phyloP scores from a whole-genome alignment of 2,329 filamentous ascomycete species.

The Neopestalotiopsis rosae region DNA sequence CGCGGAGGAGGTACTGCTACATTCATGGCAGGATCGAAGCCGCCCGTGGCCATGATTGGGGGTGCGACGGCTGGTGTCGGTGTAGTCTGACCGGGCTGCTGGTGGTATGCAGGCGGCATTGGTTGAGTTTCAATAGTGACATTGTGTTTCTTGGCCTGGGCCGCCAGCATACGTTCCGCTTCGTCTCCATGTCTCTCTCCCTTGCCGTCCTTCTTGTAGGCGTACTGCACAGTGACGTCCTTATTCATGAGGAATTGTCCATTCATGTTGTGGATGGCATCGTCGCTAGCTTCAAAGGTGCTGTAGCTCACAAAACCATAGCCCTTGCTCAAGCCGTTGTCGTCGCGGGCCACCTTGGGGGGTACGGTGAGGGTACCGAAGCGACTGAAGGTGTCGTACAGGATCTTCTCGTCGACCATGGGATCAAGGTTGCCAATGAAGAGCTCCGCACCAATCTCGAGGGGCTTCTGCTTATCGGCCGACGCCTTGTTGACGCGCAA shows the following conservation, averaged over 20 bases:
- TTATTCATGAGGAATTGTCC: slow-evolving; percentile 97
- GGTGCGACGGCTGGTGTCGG: slow-evolving; percentile 29
- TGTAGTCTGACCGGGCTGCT: slow-evolving; percentile 35
- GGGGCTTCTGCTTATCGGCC: slow-evolving; percentile 91
- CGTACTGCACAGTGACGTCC: slow-evolving; percentile 95
- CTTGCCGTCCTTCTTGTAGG: slow-evolving; percentile 99
- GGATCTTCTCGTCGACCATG: slow-evolving; percentile 92
- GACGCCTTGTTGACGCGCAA: slow-evolving; percentile 93
- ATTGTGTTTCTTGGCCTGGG: slow-evolving; percentile 92
- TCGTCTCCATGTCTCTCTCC: slow-evolving; percentile 94
- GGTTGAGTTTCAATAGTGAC: slow-evolving; percentile 82
- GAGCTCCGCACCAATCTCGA: slow-evolving; percentile 94
- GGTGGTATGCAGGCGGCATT: slow-evolving; percentile 75
- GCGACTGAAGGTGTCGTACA: slow-evolving; percentile 92
- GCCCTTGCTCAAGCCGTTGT: slow-evolving; percentile 86
- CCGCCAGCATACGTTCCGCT: slow-evolving; percentile 88
- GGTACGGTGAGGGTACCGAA: slow-evolving; percentile 85
- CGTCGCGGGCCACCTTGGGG: slow-evolving; percentile 92
- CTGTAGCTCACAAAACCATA: slow-evolving; percentile 95
- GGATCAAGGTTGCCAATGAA: slow-evolving; percentile 95
- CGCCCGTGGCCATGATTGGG: slow-evolving; percentile 33
- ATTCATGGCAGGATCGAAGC: slow-evolving; percentile 26
- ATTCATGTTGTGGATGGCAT: slow-evolving; percentile 90
- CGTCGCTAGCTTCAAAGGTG: slow-evolving; percentile 92
- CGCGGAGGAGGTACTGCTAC: slow-evolving; percentile 42